These are phyloP conservation scores for Diplodia scrobiculata DNA, from an alignment of 2,329 filamentous ascomycete genomes.

Conservation along the genomic window DNA sequence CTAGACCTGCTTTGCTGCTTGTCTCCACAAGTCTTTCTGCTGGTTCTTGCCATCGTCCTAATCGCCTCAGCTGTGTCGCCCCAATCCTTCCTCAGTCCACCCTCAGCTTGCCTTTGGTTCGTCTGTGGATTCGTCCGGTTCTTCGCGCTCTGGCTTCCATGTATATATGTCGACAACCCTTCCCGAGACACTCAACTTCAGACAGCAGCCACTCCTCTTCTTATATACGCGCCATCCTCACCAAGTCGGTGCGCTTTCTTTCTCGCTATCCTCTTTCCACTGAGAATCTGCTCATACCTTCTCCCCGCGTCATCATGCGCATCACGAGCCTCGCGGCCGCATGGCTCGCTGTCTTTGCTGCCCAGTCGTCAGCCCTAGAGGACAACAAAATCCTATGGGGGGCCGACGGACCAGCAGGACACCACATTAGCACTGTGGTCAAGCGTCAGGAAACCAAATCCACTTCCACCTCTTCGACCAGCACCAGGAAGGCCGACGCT, in stretches of 20 bases:
- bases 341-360: constrained; percentile 30
- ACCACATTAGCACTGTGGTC: not conserved
- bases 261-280: not conserved
- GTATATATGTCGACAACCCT: constrained; percentile 3
- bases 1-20: not conserved
- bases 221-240: not conserved
- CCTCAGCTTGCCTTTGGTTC: not conserved
- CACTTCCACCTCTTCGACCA: constrained; percentile 22
- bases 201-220: not conserved
- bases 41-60: not conserved
- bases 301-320: constrained; percentile 31
- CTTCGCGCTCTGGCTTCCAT: not conserved
- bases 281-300: not conserved
- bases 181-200: not conserved
- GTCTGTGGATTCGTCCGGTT: not conserved
- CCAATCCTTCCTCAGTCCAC: no score
- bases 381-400: constrained; percentile 36
- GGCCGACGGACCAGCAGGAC: constrained; percentile 30
- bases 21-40: not conserved
- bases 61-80: not conserved
- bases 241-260: not conserved
- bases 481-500: constrained; percentile 33
- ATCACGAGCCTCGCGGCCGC: constrained; percentile 32
- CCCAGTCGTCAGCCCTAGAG: not conserved
- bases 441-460: constrained; percentile 7